These are phyloP conservation scores for Xanthoparmelia taractica DNA, from an alignment of 495 filamentous ascomycete species.

Conservation along the genomic window DNA sequence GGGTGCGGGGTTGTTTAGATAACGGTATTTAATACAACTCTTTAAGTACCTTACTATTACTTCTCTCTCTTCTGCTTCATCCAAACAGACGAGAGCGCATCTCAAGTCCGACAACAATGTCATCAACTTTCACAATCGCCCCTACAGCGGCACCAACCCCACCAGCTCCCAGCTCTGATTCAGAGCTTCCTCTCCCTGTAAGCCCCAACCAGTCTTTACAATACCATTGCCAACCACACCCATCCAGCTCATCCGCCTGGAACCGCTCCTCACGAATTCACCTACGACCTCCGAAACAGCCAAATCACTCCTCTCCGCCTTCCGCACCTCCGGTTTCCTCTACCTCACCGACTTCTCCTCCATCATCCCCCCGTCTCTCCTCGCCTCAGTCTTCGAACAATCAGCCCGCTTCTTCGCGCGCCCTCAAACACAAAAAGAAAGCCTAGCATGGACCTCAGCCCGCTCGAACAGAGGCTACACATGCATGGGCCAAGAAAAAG, in stretches of 20 bases:
- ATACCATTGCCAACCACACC: conserved; percentile 9
- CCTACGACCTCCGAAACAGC: conserved; percentile 59
- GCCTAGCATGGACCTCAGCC: conserved; percentile 61
- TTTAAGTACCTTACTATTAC: neutral
- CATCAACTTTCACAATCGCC: neutral
- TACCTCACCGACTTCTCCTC: conserved; percentile 69
- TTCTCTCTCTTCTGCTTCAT: neutral
- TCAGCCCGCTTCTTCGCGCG: conserved; percentile 74
- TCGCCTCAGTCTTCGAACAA: conserved; percentile 56
- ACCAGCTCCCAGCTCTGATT: neutral
- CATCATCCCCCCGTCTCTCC: conserved; percentile 53
- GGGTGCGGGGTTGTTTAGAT: neutral
- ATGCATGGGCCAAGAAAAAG: conserved; percentile 69
- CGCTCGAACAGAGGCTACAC: conserved; percentile 74
- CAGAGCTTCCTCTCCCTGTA: conserved; percentile 3
- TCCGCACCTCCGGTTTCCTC: conserved; percentile 81
- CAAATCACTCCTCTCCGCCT: conserved; percentile 63
- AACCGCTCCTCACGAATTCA: conserved; percentile 59
- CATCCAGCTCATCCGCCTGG: conserved; percentile 77
- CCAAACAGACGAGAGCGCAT: no score
- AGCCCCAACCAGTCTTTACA: neutral
- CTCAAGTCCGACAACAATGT: neutral
- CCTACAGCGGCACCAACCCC: conserved; percentile 1
- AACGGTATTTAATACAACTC: neutral
- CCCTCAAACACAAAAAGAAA: conserved; percentile 60